A percentile compares a stretch with the other conserved stretches of the same genome.
phyloP scores from a whole-genome alignment of 75 land plant genomes.

The Ceratopteris richardii region DNA sequence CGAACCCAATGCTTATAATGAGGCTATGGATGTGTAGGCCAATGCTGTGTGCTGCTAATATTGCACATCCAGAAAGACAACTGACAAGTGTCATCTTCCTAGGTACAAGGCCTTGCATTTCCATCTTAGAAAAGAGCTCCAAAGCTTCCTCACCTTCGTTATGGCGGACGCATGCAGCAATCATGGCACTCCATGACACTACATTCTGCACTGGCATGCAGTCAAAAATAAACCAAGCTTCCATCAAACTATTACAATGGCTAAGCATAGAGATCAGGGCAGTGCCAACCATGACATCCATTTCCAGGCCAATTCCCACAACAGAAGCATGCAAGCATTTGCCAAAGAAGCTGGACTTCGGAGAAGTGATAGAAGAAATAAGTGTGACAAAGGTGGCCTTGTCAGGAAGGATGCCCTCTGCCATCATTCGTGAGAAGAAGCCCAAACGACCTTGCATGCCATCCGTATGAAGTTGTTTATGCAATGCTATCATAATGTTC shows the following conservation, averaged over 20 bases:
- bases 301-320: neutral
- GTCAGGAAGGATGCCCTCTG: neutral
- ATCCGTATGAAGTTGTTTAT: neutral
- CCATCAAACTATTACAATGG: neutral
- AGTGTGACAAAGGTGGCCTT: neutral
- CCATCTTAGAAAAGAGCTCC: neutral
- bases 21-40: neutral
- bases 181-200: neutral
- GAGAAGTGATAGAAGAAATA: too few species aligned
- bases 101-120: neutral
- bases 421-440: neutral
- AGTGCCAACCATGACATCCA: neutral
- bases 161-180: neutral
- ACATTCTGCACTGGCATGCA: neutral
- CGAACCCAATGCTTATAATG: neutral
- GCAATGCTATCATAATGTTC: slow-evolving; percentile 40
- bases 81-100: neutral
- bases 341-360: too few species aligned
- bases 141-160: neutral
- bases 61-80: neutral
- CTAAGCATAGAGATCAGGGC: neutral
- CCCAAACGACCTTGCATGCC: neutral
- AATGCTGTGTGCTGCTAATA: neutral
- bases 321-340: neutral
- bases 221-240: neutral